These are phyloP conservation scores for Penstemon newberryi DNA, from an alignment of 257 asterid species.

Conservation along the genomic window DNA sequence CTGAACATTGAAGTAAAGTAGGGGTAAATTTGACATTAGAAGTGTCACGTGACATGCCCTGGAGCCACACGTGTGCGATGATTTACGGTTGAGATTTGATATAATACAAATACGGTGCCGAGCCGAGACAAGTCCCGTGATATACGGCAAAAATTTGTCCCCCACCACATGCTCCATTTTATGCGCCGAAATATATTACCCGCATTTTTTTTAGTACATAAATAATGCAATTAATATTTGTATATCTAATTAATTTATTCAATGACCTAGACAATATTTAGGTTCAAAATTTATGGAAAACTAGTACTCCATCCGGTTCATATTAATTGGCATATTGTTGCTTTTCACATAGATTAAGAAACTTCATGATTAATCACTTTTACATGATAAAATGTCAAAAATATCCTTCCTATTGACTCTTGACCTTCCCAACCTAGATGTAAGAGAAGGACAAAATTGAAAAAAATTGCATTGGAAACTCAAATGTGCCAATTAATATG, in stretches of 20 bases:
- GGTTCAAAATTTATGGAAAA: neutral
- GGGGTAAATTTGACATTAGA: neutral
- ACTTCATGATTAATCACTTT: too few relatives aligned
- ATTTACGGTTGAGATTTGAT: slow-evolving; percentile 34
- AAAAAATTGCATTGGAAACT: too few relatives aligned
- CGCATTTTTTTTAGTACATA: neutral
- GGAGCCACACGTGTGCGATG: neutral
- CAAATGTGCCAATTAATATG: too few relatives aligned
- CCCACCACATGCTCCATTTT: slow-evolving; percentile 17
- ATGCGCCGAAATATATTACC: slow-evolving; percentile 18
- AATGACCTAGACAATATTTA: too few relatives aligned
- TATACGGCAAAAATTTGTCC: slow-evolving; percentile 15
- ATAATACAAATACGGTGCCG: slow-evolving; percentile 13
- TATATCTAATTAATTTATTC: too few relatives aligned
- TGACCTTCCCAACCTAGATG: too few relatives aligned
- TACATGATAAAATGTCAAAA: too few relatives aligned
- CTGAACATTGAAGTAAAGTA: neutral
- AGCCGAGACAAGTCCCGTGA: slow-evolving; percentile 34
- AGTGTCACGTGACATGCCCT: neutral
- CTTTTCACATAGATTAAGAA: too few relatives aligned
- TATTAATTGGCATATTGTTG: too few relatives aligned
- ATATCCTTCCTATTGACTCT: too few relatives aligned
- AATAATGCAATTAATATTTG: neutral
- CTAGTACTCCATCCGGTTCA: too few relatives aligned
- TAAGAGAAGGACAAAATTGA: too few relatives aligned